Base-by-base conservation (phyloP, 306 rosid species). In the Psophocarpus tetragonolobus region DNA sequence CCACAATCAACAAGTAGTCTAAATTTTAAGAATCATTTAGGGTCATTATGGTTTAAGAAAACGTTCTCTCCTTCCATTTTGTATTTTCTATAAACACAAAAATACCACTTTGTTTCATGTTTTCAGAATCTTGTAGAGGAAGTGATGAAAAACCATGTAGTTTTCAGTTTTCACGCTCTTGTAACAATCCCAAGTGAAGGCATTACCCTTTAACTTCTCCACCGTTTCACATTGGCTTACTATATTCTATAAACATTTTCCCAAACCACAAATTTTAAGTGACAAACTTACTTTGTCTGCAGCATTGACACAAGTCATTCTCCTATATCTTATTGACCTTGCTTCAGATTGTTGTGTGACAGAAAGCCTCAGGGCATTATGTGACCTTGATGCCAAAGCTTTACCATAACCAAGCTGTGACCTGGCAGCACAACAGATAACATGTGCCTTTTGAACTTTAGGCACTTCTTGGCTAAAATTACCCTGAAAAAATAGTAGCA, bases 271-370 rank as follows among this genome's bases (percentile, higher is more conserved):
- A 26, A 47, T 38, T 44, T 24, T 3, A 44, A 33, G 65, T 57
- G 48, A 70, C 14, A 71, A 47, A 81, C 88, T 82, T 64, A 88
- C 95, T 74, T 77, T 79, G 78, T 74, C 87, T 20, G 81, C 4
- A 12, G 93, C 83, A 74, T 61, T 78, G 56, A 48, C 18, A 82
- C 93, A 87, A 70, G 73, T 67, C 85, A 89, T 78, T 68, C 78
- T 86, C 35, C 54, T 80, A 66, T 71, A 72, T 65, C 84, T 63
- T 44, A 64, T 53, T 64, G 89, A 74, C 54, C 75, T 80, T 48
- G 81, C 50, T 30, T 44, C 73, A 33, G 84, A 75, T 80, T 74
- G 81, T 38, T 53, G 74, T 3, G 57, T 32, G 36, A 65, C 26
- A 14, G 86, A 39, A 53, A 85, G 68, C 57, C 81, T 81, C 30